Evolutionary conservation across 2,329 filamentous ascomycete species (phyloP), one percentile per base, ranked within the genome.

Genomic region (Zymoseptoria brevis): DNA sequence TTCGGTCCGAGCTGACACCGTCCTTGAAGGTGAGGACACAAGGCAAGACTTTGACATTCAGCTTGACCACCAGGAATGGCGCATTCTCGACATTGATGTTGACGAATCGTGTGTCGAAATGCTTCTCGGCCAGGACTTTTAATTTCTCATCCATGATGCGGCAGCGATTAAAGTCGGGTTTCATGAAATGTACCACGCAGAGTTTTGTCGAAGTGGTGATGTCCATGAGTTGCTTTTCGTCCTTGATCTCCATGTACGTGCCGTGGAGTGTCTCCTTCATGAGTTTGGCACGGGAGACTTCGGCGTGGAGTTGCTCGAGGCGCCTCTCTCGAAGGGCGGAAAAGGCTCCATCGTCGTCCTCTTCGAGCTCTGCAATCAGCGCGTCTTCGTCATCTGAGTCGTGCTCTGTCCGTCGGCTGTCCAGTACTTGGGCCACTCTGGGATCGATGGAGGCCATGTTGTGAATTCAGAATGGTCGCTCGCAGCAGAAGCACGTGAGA

Each of bases 181-280:
- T 84, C 70, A 81, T 83, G 71, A 87, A 87, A 69, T 87, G 84
- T 22, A 86, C 80, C 1, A 86, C 76, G 65, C 81, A 84, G 24
- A 79, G 73, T 60, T 82, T 78, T 11, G 79, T 79, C 53, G 78
- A 76, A 7, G 83, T 86, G 8, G 83, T 85, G 63, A 85, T 82
- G 63, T 83, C 79, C 69, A 87, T 79, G 50, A 86, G 71, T 11
- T 76, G 70, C 69, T 84, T 82, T 68, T 87, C 84, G 61, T 79
- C 78, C 55, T 79, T 82, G 69, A 83, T 79, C 67, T 83, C 80
- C 6, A 73, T 74, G 66, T 82, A 84, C 8, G 71, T 77, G 48
- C 82, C 82, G 69, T 81, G 69, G 4, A 61, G 57, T 2, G 65
- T 64, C n/a, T 67, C 62, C 53, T 68, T 69, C 72, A 83, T 76